Conservation (phyloP, 805 yeast genomes). For the Candida wancherniae region DNA sequence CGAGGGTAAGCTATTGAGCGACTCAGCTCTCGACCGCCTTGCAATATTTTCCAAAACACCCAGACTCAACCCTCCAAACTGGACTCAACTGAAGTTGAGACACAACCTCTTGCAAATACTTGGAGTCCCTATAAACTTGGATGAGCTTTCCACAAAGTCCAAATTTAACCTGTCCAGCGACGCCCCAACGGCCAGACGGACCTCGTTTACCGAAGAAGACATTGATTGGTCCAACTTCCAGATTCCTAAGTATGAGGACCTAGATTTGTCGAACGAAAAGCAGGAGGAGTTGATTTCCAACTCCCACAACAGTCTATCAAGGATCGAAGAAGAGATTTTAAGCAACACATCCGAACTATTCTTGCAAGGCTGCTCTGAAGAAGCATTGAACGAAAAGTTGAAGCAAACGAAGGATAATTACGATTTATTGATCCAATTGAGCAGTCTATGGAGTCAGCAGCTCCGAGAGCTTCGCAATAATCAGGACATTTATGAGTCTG, state of each 20-base stretch:
- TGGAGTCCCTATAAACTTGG: constrained; percentile 71
- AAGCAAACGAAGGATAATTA: constrained; percentile 27
- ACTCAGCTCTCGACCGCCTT: constrained; percentile 39
- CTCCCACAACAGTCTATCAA: constrained; percentile 24
- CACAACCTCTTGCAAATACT: constrained; percentile 58
- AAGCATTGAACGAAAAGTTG: constrained; percentile 32
- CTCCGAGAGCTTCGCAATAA: constrained; percentile 51
- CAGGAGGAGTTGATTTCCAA: constrained; percentile 21
- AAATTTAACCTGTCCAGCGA: not conserved
- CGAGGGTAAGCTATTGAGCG: constrained; percentile 19
- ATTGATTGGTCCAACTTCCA: constrained; percentile 33
- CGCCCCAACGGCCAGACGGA: constrained; percentile 10
- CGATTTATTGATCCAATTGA: constrained; percentile 22
- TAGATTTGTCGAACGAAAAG: constrained; percentile 27
- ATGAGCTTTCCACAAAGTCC: constrained; percentile 34
- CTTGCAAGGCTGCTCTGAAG: constrained; percentile 19
- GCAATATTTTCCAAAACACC: constrained; percentile 45
- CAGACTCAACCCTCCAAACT: constrained; percentile 54
- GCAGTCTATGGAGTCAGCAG: constrained; percentile 49
- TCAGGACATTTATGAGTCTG: constrained; percentile 74
- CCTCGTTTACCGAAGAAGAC: constrained; percentile 26
- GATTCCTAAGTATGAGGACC: constrained; percentile 31
- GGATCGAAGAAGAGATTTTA: constrained; percentile 32
- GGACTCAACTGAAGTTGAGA: constrained; percentile 65
- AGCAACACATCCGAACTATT: constrained; percentile 26